phyloP scores from a whole-genome alignment of 139 green algal species.

The Coccomyxa sp. region DNA sequence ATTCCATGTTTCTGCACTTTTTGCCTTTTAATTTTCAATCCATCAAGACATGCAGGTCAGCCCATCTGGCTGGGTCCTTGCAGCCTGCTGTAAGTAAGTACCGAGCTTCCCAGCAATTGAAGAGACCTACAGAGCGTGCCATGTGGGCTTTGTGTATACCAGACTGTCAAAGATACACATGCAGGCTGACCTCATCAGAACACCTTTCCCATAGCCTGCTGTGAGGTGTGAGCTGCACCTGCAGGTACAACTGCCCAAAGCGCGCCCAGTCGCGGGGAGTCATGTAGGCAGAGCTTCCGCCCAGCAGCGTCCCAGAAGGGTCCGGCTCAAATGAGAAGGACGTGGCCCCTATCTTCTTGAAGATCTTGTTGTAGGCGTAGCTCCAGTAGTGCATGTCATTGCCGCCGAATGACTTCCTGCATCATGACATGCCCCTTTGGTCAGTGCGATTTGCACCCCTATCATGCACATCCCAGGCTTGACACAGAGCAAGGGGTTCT shows the following conservation, averaged over 20 bases:
- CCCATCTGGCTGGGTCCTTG: not conserved
- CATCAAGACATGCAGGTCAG: not conserved
- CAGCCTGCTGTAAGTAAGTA: not conserved
- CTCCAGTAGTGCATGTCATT: slow-evolving; percentile 6
- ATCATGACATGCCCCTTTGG: too few relatives aligned
- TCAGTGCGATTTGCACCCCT: too few relatives aligned
- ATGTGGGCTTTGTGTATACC: not conserved
- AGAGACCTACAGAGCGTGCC: not conserved
- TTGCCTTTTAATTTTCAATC: too few relatives aligned
- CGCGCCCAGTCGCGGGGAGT: not conserved
- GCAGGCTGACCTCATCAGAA: not conserved
- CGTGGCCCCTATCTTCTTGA: not conserved
- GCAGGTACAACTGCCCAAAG: slow-evolving; percentile 7
- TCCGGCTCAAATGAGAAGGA: not conserved
- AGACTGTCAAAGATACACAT: not conserved
- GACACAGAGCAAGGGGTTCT: too few relatives aligned
- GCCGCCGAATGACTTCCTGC: too few relatives aligned
- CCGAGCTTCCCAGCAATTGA: too few relatives aligned
- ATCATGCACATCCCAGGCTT: too few relatives aligned
- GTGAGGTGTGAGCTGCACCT: not conserved
- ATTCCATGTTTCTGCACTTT: too few relatives aligned
- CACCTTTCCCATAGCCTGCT: not conserved
- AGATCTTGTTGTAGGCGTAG: not conserved
- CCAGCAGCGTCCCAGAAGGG: not conserved
- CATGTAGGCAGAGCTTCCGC: not conserved